Conservation (phyloP, 2,329 filamentous ascomycete species). For the Cladophialophora bantiana region DNA sequence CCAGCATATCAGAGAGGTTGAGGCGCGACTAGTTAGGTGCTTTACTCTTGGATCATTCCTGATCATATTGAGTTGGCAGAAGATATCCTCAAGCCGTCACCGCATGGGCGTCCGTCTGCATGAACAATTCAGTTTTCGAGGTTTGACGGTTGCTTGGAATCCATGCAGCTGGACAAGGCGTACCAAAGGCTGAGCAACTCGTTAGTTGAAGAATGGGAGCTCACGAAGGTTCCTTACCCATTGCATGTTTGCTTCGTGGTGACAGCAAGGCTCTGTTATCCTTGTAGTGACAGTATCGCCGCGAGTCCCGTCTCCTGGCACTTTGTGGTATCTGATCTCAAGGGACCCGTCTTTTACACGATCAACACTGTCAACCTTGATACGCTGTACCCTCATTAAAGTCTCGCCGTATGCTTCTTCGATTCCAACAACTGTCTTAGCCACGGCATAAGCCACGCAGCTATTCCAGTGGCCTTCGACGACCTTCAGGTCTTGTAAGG, state of each 20-base stretch:
- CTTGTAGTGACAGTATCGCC: constrained; percentile 15
- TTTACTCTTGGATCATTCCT: not conserved
- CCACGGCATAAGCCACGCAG: constrained; percentile 33
- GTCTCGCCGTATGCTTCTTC: constrained; percentile 20
- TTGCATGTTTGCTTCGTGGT: constrained; percentile 29
- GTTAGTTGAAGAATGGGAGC: constrained; percentile 9
- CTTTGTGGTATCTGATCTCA: constrained; percentile 25
- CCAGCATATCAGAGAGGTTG: constrained; percentile 15
- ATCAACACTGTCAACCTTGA: constrained; percentile 33
- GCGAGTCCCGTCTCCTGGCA: constrained; percentile 17
- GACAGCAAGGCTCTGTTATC: constrained; percentile 27
- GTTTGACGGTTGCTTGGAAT: constrained; percentile 32
- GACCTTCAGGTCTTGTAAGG: constrained; percentile 26
- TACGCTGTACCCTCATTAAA: constrained; percentile 14
- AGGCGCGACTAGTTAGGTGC: not conserved
- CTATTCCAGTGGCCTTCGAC: constrained; percentile 35
- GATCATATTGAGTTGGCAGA: not conserved
- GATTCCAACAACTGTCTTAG: constrained; percentile 25
- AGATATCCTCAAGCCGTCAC: not conserved
- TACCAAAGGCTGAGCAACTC: constrained; percentile 22
- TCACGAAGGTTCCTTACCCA: constrained; percentile 25
- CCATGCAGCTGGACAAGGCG: constrained; percentile 32
- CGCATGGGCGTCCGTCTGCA: constrained; percentile 14
- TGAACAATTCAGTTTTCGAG: constrained; percentile 28
- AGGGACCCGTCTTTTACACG: constrained; percentile 25